Conservation (phyloP, 768 basidiomycete genomes). For the Rossbeevera mucosa region DNA sequence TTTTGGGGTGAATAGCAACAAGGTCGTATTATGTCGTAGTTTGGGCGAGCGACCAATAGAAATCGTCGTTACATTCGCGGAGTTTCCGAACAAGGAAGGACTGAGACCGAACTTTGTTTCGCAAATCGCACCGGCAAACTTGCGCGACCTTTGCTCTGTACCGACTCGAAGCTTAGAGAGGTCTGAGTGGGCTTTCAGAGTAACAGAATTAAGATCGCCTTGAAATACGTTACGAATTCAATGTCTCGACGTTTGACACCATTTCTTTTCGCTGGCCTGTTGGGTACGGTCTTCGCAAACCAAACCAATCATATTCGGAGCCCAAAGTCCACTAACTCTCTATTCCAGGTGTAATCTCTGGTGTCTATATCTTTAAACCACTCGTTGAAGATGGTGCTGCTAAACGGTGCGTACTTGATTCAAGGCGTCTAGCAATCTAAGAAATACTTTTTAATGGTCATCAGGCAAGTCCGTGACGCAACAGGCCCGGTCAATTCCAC, state of each 20-base stretch:
- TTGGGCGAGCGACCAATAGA: neutral
- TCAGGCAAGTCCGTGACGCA: conserved; percentile 11
- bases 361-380: conserved; percentile 65
- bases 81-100: conserved; percentile 24
- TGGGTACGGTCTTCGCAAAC: conserved; percentile 39
- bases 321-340: neutral
- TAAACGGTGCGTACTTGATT: conserved; percentile 11
- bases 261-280: conserved; percentile 49
- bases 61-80: conserved; percentile 16
- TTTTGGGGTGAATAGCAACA: conserved; percentile 7
- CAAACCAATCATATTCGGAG: neutral
- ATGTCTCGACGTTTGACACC: conserved; percentile 44
- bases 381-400: conserved; percentile 23
- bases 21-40: conserved; percentile 1
- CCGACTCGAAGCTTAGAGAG: neutral
- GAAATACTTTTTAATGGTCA: conserved; percentile 1
- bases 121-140: conserved; percentile 4
- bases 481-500: conserved; percentile 1
- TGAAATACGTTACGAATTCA: neutral
- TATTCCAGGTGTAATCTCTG: conserved; percentile 51
- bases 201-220: neutral
- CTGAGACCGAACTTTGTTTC: neutral
- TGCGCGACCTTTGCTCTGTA: neutral
- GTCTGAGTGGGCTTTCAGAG: neutral
- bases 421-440: too few species aligned